phyloP scores from a whole-genome alignment of 73 alveolate genomes.

The Stentor roeselii region DNA sequence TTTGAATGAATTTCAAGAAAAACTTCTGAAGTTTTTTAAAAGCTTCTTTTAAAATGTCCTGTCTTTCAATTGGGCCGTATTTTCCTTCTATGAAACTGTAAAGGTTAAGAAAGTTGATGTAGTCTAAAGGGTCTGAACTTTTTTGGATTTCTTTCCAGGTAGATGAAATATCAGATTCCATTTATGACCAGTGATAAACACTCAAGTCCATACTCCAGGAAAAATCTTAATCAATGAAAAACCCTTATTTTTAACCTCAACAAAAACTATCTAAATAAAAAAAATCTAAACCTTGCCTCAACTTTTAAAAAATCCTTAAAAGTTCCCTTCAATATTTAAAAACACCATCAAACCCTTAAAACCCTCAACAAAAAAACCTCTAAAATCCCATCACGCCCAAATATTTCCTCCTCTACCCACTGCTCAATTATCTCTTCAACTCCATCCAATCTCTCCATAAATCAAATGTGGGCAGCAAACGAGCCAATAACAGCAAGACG shows the following conservation, averaged over 20 bases:
- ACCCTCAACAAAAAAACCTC: not conserved
- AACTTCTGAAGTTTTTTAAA: too few relatives aligned
- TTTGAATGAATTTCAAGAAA: too few relatives aligned
- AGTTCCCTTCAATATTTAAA: not conserved
- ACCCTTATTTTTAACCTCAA: not conserved
- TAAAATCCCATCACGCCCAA: not conserved
- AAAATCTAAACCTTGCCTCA: not conserved
- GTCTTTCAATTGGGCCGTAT: too few relatives aligned
- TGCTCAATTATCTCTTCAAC: not conserved
- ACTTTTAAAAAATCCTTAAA: not conserved
- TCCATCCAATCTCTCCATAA: not conserved
- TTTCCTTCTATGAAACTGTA: too few relatives aligned
- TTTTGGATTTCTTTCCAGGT: too few relatives aligned
- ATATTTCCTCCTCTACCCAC: not conserved
- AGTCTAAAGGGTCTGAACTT: too few relatives aligned
- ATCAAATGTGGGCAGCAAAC: not conserved
- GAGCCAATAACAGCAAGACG: slow-evolving; percentile 26
- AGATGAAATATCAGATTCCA: too few relatives aligned
- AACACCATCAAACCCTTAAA: not conserved
- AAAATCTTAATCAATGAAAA: too few relatives aligned
- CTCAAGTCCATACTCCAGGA: too few relatives aligned
- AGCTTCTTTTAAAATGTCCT: too few relatives aligned
- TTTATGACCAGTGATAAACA: too few relatives aligned
- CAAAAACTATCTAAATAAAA: not conserved
- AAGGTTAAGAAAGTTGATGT: too few relatives aligned